Percentiles rank a stretch among this genome's conserved stretches.
phyloP scores from a whole-genome alignment of 2,329 filamentous ascomycete genomes.

The Aspergillus brunneoviolaceus region DNA sequence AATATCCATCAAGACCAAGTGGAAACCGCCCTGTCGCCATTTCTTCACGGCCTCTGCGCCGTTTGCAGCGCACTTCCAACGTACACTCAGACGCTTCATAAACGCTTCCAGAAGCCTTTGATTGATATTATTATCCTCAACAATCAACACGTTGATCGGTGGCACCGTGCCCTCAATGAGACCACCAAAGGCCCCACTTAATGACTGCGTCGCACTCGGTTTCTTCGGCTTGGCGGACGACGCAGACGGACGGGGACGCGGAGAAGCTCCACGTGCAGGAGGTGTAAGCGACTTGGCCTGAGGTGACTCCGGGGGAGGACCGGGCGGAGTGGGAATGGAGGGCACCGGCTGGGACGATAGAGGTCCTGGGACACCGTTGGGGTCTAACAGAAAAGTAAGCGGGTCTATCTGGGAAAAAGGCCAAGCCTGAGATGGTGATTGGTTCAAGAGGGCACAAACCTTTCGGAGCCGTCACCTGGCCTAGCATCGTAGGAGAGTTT shows the following conservation, averaged over 20 bases:
- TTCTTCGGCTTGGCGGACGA: slow-evolving; percentile 35
- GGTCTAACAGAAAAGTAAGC: slow-evolving; percentile 25
- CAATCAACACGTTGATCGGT: slow-evolving; percentile 94
- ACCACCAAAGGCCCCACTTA: slow-evolving; percentile 52
- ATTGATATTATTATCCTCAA: slow-evolving; percentile 99
- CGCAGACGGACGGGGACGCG: slow-evolving; percentile 40
- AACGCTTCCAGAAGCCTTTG: slow-evolving; percentile 89
- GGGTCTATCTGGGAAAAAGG: neutral
- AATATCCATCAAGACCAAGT: slow-evolving; percentile 97
- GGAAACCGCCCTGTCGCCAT: slow-evolving; percentile 89
- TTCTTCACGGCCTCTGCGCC: slow-evolving; percentile 89
- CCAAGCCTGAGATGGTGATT: slow-evolving; percentile 8
- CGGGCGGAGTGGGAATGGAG: slow-evolving; percentile 35
- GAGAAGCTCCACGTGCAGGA: slow-evolving; percentile 47
- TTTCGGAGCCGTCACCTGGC: slow-evolving; percentile 47
- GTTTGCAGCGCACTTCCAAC: slow-evolving; percentile 97
- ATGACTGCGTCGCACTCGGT: slow-evolving; percentile 29
- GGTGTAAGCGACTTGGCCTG: slow-evolving; percentile 37
- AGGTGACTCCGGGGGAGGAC: slow-evolving; percentile 37
- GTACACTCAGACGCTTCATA: slow-evolving; percentile 90
- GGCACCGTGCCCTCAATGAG: slow-evolving; percentile 81
- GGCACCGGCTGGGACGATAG: slow-evolving; percentile 30
- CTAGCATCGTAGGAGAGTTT: slow-evolving; percentile 71
- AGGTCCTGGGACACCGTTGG: slow-evolving; percentile 24
- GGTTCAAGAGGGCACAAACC: slow-evolving; percentile 34